These are phyloP conservation scores for Lenzites betulinus DNA, from an alignment of 768 basidiomycete species.

Conservation along the genomic window DNA sequence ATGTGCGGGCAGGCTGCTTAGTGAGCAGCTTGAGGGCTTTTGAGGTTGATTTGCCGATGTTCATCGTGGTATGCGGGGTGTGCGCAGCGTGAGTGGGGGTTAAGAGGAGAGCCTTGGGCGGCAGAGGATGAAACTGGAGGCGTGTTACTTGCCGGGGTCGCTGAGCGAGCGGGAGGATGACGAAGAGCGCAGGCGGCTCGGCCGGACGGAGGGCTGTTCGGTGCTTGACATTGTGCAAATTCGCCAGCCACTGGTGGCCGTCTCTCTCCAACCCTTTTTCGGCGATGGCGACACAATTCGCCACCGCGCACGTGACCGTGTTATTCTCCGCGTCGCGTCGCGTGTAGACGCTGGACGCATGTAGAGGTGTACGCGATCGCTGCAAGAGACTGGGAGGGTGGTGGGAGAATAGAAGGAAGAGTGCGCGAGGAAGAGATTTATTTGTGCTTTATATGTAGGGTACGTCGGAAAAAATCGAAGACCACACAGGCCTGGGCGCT, in stretches of 20 bases:
- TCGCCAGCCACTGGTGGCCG: background rate
- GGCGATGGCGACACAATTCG: conserved; percentile 27
- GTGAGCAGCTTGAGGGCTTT: conserved; percentile 12
- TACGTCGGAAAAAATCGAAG: too few relatives aligned
- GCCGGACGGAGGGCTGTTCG: background rate
- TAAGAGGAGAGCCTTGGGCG: background rate
- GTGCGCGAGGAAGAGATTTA: too few relatives aligned
- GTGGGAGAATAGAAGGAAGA: too few relatives aligned
- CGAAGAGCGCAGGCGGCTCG: background rate
- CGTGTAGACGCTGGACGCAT: background rate
- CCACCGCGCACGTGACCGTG: conserved; percentile 21
- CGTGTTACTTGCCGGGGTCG: background rate
- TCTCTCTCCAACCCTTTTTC: background rate
- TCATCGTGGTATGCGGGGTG: conserved; percentile 6
- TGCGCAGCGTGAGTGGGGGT: background rate
- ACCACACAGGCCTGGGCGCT: too few relatives aligned
- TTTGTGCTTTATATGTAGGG: too few relatives aligned
- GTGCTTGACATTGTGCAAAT: background rate
- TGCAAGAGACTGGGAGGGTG: too few relatives aligned
- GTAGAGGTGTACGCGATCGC: too few relatives aligned
- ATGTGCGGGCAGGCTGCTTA: conserved; percentile 1
- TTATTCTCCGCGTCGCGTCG: conserved; percentile 1
- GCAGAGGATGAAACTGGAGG: background rate
- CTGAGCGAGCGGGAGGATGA: conserved; percentile 3
- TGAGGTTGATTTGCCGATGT: background rate